These are phyloP conservation scores for Clarireedia sp. DNA, from an alignment of 2,329 filamentous ascomycete species.

Conservation along the genomic window DNA sequence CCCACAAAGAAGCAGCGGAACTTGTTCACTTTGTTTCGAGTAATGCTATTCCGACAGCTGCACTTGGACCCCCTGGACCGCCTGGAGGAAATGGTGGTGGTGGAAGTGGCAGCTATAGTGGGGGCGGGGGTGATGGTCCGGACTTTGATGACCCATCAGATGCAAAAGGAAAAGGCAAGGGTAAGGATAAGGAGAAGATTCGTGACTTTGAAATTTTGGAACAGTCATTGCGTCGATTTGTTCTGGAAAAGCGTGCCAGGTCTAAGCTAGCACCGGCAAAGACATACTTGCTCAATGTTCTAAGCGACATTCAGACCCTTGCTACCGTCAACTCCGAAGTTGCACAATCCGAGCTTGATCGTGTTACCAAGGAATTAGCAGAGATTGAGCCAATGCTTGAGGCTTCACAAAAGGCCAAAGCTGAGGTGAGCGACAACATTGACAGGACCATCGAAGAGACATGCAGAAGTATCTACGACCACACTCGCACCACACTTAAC, in stretches of 20 bases:
- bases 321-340: slow-evolving; percentile 84
- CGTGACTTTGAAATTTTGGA: slow-evolving; percentile 87
- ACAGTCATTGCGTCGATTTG: slow-evolving; percentile 80
- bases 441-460: slow-evolving; percentile 77
- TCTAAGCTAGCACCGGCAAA: slow-evolving; percentile 94
- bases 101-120: slow-evolving; percentile 44
- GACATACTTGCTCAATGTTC: slow-evolving; percentile 88
- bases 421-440: slow-evolving; percentile 72
- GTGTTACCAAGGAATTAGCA: slow-evolving; percentile 71
- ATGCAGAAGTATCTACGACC: slow-evolving; percentile 76
- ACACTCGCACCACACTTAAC: slow-evolving; percentile 69
- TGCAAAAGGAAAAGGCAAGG: slow-evolving; percentile 59
- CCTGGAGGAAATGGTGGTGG: slow-evolving; percentile 47
- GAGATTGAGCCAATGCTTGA: slow-evolving; percentile 82
- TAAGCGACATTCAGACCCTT: slow-evolving; percentile 77
- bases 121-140: slow-evolving; percentile 41
- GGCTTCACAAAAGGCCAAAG: slow-evolving; percentile 69
- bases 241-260: slow-evolving; percentile 87
- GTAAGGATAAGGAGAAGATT: slow-evolving; percentile 80
- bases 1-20: slow-evolving; percentile 85
- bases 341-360: slow-evolving; percentile 73
- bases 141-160: slow-evolving; percentile 41
- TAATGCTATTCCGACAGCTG: slow-evolving; percentile 76
- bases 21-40: slow-evolving; percentile 97
- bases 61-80: slow-evolving; percentile 34